Conservation (phyloP, 2,329 filamentous ascomycete genomes). For the Coccinonectria pachysandricola region DNA sequence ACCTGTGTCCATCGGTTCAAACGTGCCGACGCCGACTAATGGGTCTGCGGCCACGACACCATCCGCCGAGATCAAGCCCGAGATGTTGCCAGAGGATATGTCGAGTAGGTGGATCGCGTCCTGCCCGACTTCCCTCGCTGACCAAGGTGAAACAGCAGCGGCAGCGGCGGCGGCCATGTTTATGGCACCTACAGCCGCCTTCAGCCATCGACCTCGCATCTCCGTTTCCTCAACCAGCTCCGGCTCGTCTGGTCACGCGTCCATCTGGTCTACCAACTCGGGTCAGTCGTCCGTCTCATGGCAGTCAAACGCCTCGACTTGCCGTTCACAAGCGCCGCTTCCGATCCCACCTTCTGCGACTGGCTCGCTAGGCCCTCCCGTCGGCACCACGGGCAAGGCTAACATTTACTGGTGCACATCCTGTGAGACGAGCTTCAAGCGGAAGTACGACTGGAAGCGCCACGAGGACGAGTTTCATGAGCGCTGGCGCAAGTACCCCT, state of each 20-base stretch:
- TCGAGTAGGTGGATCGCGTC: too few species aligned
- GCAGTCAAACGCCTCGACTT: constrained; percentile 24
- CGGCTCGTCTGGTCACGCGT: constrained; percentile 37
- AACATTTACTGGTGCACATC: constrained; percentile 48
- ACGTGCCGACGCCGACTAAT: constrained; percentile 10
- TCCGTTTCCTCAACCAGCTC: constrained; percentile 41
- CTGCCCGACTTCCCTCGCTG: too few species aligned
- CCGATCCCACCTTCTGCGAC: constrained; percentile 25
- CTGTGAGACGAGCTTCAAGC: constrained; percentile 55
- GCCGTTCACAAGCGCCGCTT: constrained; percentile 27
- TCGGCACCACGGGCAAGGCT: constrained; percentile 23
- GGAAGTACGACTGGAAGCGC: constrained; percentile 60
- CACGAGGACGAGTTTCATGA: constrained; percentile 63
- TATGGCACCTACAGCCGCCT: constrained; percentile 26
- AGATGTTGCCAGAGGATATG: constrained; percentile 19
- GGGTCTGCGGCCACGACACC: constrained; percentile 15
- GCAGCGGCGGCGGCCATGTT: constrained; percentile 24
- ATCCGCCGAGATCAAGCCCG: constrained; percentile 20
- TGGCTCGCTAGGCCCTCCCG: constrained; percentile 20
- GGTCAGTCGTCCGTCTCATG: constrained; percentile 31
- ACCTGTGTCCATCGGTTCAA: constrained; percentile 12
- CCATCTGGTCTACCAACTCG: constrained; percentile 34
- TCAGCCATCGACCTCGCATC: constrained; percentile 32
- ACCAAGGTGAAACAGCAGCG: constrained; percentile 13
- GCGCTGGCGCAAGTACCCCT: constrained; percentile 57